Base-by-base conservation (phyloP, 768 basidiomycete genomes). In the Amanita rimosa region DNA sequence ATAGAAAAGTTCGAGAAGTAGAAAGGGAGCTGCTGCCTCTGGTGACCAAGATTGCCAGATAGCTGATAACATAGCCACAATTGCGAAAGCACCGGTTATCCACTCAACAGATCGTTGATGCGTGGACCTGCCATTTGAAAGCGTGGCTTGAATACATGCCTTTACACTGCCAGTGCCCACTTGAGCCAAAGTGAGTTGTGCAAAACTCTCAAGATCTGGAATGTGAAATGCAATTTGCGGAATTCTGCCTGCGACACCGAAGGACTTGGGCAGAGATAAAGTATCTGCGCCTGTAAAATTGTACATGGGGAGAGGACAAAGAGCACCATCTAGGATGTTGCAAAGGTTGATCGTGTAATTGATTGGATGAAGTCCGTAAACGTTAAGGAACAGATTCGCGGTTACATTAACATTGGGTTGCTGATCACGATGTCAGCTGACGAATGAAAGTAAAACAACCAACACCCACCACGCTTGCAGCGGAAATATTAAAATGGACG, bases 291-390 rank as follows among this genome's bases (percentile, higher is more conserved):
- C 92, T n/a, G 80, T 83, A 59, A 96, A 94, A 58, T 92, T 87
- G 70, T 90, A 87, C 60, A 75, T 75, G 29, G 73, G 93, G 52
- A 79, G 78, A 31, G 74, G 93, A 67, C 95, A 98, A 10, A 97
- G 72, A 21, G 79, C 82, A 14, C 92, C 91, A 48, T 69, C 64
- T 27, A 95, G 74, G 41, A 89, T 72, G 42, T 67, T 66, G 71
- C 95, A 98, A 27, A 97, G 76, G 66, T 95, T 76, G 53, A 96
- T 65, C n/a, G 90, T 89, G 53, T 83, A 59, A 61, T 96, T 96
- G 55, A 94, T 58, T 14, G 85, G 79, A 26, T 79, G 74, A 63
- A 83, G 79, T 46, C 92, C 93, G 56, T 97, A 97, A n/a, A 85
- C 85, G 51, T 88, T 85, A 59, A 93, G 67, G 57, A 87, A 71